Conservation (phyloP, 352 stramenopile species). For the Globisporangium orthogonon region DNA sequence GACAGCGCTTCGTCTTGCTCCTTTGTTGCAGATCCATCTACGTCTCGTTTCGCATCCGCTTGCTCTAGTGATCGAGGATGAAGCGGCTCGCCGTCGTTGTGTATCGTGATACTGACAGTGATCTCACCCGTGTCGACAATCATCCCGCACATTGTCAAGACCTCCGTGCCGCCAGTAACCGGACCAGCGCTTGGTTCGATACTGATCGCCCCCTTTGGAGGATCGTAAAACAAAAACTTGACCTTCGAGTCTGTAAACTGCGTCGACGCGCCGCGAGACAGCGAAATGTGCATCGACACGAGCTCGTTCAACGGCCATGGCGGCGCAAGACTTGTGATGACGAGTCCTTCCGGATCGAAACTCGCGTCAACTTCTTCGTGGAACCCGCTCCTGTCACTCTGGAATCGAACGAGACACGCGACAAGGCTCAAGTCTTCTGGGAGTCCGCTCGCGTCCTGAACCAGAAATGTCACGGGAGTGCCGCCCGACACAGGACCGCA, state of each 20-base stretch:
- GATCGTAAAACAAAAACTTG: constrained; percentile 71
- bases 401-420: constrained; percentile 38
- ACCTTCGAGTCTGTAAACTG: constrained; percentile 39
- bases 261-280: constrained; percentile 15
- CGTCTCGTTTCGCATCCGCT: not conserved
- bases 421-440: constrained; percentile 34
- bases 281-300: constrained; percentile 28
- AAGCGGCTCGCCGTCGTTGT: constrained; percentile 7
- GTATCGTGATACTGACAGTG: constrained; percentile 36
- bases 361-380: constrained; percentile 24
- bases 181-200: constrained; percentile 56
- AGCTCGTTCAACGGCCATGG: constrained; percentile 57
- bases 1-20: not conserved
- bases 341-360: constrained; percentile 28
- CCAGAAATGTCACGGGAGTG: constrained; percentile 35
- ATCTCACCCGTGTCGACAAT: constrained; percentile 69
- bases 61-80: not conserved
- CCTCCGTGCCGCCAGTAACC: constrained; percentile 41
- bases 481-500: constrained; percentile 56
- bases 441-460: constrained; percentile 32
- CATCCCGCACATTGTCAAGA: constrained; percentile 48
- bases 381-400: constrained; percentile 23
- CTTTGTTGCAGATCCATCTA: not conserved
- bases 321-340: constrained; percentile 34
- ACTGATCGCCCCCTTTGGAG: constrained; percentile 48